phyloP scores from a whole-genome alignment of 371 early-diverging fungal species.

The Mortierella sp. region DNA sequence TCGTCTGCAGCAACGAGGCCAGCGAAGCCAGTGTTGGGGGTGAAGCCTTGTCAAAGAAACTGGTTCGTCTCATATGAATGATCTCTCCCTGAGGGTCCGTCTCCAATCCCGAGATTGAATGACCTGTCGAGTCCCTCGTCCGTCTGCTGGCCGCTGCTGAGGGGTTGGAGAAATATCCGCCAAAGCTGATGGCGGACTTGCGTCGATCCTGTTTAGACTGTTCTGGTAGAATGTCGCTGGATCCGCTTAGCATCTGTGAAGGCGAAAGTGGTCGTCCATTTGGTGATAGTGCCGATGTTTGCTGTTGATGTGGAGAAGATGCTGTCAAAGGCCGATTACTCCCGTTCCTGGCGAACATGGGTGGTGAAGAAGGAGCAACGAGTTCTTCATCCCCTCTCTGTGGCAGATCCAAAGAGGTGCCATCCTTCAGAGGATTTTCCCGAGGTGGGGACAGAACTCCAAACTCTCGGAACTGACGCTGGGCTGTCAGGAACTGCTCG shows the following conservation, averaged over 20 bases:
- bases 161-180: conserved; percentile 41
- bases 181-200: conserved; percentile 49
- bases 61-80: conserved; percentile 39
- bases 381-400: neutral
- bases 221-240: neutral
- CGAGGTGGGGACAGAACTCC: conserved; percentile 17
- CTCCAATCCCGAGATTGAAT: conserved; percentile 23
- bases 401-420: neutral
- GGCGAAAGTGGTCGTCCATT: conserved; percentile 18
- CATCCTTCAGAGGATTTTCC: neutral
- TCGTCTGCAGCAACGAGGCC: conserved; percentile 23
- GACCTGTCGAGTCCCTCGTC: conserved; percentile 29
- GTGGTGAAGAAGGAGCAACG: neutral
- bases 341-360: conserved; percentile 2
- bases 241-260: conserved; percentile 17
- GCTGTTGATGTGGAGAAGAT: conserved; percentile 2
- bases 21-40: conserved; percentile 26
- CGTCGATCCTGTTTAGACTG: conserved; percentile 50
- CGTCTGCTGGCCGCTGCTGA: conserved; percentile 14
- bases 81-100: conserved; percentile 30
- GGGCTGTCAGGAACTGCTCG: conserved; percentile 12
- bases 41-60: conserved; percentile 33
- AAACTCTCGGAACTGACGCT: conserved; percentile 2
- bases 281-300: conserved; percentile 7
- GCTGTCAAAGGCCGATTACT: neutral